Base-by-base conservation (phyloP, 495 filamentous ascomycete genomes). In the Xylaria castorea region DNA sequence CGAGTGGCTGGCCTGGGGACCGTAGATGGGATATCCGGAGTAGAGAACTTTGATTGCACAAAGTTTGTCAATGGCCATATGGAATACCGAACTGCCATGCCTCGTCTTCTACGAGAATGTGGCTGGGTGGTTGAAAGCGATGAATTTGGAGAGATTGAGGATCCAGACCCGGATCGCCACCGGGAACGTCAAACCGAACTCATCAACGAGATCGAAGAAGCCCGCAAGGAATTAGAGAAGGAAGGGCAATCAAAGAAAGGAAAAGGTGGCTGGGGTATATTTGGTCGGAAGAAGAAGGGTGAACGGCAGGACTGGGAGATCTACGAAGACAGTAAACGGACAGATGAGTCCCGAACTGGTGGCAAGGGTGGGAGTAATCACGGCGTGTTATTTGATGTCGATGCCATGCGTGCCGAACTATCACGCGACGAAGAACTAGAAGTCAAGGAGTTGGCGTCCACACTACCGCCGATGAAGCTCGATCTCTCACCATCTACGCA, bases 121-220 rank as follows among this genome's bases (percentile, higher is more conserved):
- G 95, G 95, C 38, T 99, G 94, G 94, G 81, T 92, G 61, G 92
- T 98, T 2, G 89, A 96, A 74, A 93, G 91, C 71, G 95, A 97
- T 68, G 97, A 98, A 78, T 99, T 99, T 78, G 90, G 91, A 1
- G 96, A 99, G 80, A 98, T 99, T 65, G 95, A 98, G 75, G 97
- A 99, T 73, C 94, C 97, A 2, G 96, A 99, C 77, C 96, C 96
- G 4, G 97, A 98, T 5, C 94, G 96, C 71, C 94, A 98, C 78
- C 85, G 89, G 63, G 89, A 94, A 79, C 87, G 94, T 36, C 96
- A 99, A 82, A 87, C 92, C 46, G 95, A 99, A 80, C 86, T 99
- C 61, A 97, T 99, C 78, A 93, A 91, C 73, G 96, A 99, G 81
- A 95, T 99, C 46, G 96, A 99, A 74, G 94, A 97, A 78, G 97